A percentile compares a stretch with the other conserved stretches of the same genome.
phyloP scores from a whole-genome alignment of 1,139 yeast species.

The Saccharomyces uvarum region DNA sequence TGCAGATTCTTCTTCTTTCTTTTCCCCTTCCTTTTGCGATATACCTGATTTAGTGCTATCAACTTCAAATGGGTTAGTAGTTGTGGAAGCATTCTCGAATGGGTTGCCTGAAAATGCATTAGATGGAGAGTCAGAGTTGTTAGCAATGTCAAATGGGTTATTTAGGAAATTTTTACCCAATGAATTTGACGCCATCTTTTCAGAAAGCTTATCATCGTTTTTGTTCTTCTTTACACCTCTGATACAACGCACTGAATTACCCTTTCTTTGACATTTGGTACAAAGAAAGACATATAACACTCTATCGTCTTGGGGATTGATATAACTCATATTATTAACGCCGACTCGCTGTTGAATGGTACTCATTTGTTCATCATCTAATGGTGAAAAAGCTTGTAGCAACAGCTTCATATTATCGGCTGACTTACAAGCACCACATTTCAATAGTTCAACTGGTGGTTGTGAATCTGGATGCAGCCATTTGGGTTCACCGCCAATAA shows the following conservation, averaged over 20 bases:
- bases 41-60: conserved; percentile 7
- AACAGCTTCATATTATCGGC: conserved; percentile 53
- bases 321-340: conserved; percentile 12
- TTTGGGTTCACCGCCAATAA: conserved; percentile 69
- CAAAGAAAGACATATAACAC: conserved; percentile 76
- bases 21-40: conserved; percentile 6
- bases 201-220: conserved; percentile 36
- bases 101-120: conserved; percentile 15
- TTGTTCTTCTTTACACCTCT: conserved; percentile 63
- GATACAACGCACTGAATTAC: conserved; percentile 64
- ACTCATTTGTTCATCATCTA: conserved; percentile 37
- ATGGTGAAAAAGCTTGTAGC: conserved; percentile 72
- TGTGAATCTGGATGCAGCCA: conserved; percentile 50
- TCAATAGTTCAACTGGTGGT: conserved; percentile 45
- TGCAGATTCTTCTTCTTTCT: conserved; percentile 14
- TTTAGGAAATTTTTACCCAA: conserved; percentile 39
- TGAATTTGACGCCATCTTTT: conserved; percentile 37
- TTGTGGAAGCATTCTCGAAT: conserved; percentile 36
- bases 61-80: conserved; percentile 18
- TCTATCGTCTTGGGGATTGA: conserved; percentile 67
- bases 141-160: conserved; percentile 36
- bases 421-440: conserved; percentile 56
- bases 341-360: conserved; percentile 14
- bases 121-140: conserved; percentile 16
- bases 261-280: conserved; percentile 57